Evolutionary conservation across 345 rosid species (phyloP), one percentile per base, ranked within the genome.

Genomic region (Ceriops decandra): DNA sequence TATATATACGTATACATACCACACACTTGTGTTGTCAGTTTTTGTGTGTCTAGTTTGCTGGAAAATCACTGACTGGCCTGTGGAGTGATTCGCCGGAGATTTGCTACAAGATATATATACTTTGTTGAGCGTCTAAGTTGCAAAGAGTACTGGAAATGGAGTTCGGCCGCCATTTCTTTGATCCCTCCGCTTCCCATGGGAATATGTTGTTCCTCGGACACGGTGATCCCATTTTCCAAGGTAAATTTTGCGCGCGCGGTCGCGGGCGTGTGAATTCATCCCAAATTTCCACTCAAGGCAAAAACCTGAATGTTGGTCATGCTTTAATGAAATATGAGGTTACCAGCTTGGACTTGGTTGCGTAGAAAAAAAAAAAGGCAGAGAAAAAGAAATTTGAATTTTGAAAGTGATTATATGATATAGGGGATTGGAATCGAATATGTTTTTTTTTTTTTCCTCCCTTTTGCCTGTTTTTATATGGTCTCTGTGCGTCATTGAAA

Each of bases 141-240:
- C 26, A 28, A 20, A 56, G 22, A 20, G 22, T 11, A 52, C n/a
- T 24, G 32, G 54, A 64, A 24, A 90, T 90, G 93, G 93, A 93
- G 70, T 75, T 89, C 7, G 78, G 89, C 64, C 80, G 88, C 27
- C 81, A 90, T 71, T 76, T 84, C 72, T 90, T 90, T 77, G 81
- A 85, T 75, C 83, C 85, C 24, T 82, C 92, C 15, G 67, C 86
- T 21, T 74, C 81, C 74, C 80, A 81, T 17, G 82, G 86, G 58
- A 87, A 84, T 83, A 75, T 86, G 86, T 67, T 85, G 80, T 86
- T 85, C 79, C 88, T 87, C 7, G 89, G 88, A 3, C 82, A 73
- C 54, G 77, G 78, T 32, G 88, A 85, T 69, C 68, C 83, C 62
- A 49, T 75, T 69, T 78, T 85, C 63, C 76, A 79, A 82, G 95